phyloP scores from a whole-genome alignment of 2,329 filamentous ascomycete genomes.

The Colletotrichum chlorophyti region DNA sequence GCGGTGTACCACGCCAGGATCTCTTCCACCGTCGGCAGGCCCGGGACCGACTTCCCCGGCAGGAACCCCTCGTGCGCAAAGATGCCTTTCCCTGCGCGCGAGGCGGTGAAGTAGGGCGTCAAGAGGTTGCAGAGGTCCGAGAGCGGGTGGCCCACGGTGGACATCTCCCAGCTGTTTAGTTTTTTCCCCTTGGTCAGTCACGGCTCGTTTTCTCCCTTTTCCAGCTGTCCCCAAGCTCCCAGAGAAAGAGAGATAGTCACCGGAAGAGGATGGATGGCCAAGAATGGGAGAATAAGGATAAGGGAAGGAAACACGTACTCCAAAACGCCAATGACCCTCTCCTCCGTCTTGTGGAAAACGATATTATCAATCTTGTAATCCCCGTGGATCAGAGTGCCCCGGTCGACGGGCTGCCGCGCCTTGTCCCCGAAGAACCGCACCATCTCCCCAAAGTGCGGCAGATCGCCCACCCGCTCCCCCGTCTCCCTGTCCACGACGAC shows the following conservation, averaged over 20 bases:
- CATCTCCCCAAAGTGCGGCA: slow-evolving; percentile 85
- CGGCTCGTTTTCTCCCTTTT: no score
- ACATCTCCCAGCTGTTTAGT: slow-evolving; percentile 84
- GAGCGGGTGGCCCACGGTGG: slow-evolving; percentile 93
- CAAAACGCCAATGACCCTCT: slow-evolving; percentile 87
- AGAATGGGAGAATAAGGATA: background rate
- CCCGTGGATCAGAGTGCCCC: slow-evolving; percentile 84
- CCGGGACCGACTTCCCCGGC: slow-evolving; percentile 67
- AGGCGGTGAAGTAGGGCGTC: slow-evolving; percentile 47
- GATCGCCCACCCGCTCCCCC: slow-evolving; percentile 75
- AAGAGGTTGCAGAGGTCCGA: slow-evolving; percentile 86
- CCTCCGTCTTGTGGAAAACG: slow-evolving; percentile 88
- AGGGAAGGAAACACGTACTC: slow-evolving; percentile 61
- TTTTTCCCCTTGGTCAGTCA: background rate
- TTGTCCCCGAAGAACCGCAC: slow-evolving; percentile 78
- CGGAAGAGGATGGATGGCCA: no score
- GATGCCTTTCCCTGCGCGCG: slow-evolving; percentile 35
- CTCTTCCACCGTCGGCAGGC: slow-evolving; percentile 57
- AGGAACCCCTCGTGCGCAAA: slow-evolving; percentile 60
- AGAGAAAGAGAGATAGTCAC: no score
- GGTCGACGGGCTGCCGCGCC: slow-evolving; percentile 75
- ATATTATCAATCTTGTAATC: slow-evolving; percentile 97
- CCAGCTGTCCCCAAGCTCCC: no score
- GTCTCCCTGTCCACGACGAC: slow-evolving; percentile 79
- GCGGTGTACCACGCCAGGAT: slow-evolving; percentile 49